Evolutionary conservation across 768 basidiomycete genomes (phyloP).

Genomic region (Pleurotus eryngii): DNA sequence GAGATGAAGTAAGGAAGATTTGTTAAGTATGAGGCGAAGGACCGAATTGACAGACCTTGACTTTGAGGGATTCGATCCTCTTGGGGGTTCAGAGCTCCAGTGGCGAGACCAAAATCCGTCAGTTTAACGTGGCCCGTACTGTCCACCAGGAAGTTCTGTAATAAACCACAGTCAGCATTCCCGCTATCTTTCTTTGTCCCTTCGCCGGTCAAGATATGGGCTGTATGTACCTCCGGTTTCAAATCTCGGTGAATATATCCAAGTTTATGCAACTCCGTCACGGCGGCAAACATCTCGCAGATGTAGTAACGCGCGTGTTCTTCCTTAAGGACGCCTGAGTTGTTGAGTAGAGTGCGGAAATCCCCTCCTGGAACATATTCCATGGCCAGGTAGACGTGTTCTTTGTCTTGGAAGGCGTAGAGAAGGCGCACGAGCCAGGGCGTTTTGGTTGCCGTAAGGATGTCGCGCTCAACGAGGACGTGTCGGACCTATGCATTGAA

Average conservation of each 20-base stretch:
- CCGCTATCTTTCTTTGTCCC: too few relatives aligned
- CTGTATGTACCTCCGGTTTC: slow-evolving; percentile 80
- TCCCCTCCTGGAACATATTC: slow-evolving; percentile 99
- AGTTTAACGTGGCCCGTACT: slow-evolving; percentile 94
- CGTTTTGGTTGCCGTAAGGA: slow-evolving; percentile 94
- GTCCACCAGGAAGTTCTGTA: slow-evolving; percentile 94
- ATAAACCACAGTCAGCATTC: not conserved
- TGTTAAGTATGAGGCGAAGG: not conserved
- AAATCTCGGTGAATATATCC: slow-evolving; percentile 98
- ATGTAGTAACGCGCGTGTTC: slow-evolving; percentile 97
- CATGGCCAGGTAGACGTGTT: slow-evolving; percentile 95
- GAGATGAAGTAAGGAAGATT: not conserved
- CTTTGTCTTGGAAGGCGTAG: slow-evolving; percentile 94
- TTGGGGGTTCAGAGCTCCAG: slow-evolving; percentile 94
- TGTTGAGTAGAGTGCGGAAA: slow-evolving; percentile 95
- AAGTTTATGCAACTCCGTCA: slow-evolving; percentile 92
- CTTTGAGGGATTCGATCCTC: slow-evolving; percentile 90
- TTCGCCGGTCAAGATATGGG: not conserved
- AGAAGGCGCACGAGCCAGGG: slow-evolving; percentile 94
- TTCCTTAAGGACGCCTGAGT: slow-evolving; percentile 95
- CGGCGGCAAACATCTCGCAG: slow-evolving; percentile 94
- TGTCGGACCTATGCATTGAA: slow-evolving; percentile 75
- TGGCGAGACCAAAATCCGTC: slow-evolving; percentile 96
- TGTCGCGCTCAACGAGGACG: slow-evolving; percentile 96
- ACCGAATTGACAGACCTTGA: slow-evolving; percentile 57